Evolutionary conservation across 2,329 filamentous ascomycete species (phyloP).

Genomic region (Furcasterigmium sp.): DNA sequence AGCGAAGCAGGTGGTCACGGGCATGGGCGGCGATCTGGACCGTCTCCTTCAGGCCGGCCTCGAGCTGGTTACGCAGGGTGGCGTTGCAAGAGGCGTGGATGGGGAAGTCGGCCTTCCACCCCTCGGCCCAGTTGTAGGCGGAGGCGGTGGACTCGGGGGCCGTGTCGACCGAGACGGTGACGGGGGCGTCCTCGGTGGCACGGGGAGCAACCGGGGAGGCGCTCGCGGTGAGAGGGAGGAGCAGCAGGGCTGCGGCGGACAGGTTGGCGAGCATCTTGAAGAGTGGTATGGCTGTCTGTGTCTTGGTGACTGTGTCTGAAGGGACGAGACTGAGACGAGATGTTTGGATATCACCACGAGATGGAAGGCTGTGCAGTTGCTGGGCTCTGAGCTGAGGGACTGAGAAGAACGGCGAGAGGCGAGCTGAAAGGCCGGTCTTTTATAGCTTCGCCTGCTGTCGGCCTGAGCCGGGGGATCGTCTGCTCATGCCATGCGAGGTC

Average conservation of each 20-base stretch:
- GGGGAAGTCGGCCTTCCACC: constrained; percentile 28
- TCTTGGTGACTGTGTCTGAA: neutral
- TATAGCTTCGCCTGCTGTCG: neutral
- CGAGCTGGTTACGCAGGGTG: constrained; percentile 52
- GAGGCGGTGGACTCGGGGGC: constrained; percentile 9
- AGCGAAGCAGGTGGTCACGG: constrained; percentile 54
- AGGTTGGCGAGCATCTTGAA: neutral
- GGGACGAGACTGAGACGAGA: neutral
- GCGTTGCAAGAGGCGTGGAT: constrained; percentile 64
- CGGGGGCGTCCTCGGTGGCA: constrained; percentile 16
- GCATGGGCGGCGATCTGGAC: constrained; percentile 54
- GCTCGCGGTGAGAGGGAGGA: constrained; percentile 17
- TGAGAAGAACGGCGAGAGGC: neutral
- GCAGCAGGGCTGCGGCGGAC: constrained; percentile 11
- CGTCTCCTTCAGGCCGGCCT: constrained; percentile 52
- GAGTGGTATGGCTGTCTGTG: neutral
- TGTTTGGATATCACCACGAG: neutral
- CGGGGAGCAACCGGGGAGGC: constrained; percentile 2
- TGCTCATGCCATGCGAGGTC: too few species aligned
- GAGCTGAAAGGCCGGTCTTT: neutral
- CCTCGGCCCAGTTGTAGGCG: constrained; percentile 25
- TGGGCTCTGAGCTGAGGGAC: neutral
- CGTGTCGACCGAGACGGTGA: constrained; percentile 11
- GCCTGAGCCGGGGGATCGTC: neutral
- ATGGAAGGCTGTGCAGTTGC: neutral